Evolutionary conservation across 345 rosid genomes (phyloP).

Genomic region (Lepidium didymum): DNA sequence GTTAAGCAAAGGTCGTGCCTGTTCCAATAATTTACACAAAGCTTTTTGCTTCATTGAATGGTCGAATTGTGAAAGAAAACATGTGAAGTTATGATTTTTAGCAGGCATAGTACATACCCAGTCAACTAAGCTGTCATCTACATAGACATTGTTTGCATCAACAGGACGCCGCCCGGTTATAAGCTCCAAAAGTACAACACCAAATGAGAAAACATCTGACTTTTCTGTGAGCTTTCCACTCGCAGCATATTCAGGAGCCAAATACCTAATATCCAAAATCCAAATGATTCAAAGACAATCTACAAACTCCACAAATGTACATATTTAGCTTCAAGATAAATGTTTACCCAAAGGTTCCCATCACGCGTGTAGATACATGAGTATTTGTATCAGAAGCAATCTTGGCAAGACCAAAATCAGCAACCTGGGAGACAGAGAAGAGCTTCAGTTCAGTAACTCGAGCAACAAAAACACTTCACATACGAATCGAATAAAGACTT

Average conservation of each 20-base stretch:
- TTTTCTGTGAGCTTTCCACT: slow-evolving; percentile 79
- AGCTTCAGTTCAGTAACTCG: slow-evolving; percentile 2
- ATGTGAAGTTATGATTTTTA: neutral
- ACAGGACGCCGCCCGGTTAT: slow-evolving; percentile 75
- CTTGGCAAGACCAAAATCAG: slow-evolving; percentile 96
- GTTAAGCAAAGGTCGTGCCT: slow-evolving; percentile 79
- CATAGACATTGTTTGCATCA: slow-evolving; percentile 43
- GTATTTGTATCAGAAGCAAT: slow-evolving; percentile 68
- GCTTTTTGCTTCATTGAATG: neutral
- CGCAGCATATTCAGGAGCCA: slow-evolving; percentile 91
- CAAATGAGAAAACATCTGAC: slow-evolving; percentile 88
- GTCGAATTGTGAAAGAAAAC: neutral
- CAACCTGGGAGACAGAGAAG: slow-evolving; percentile 10
- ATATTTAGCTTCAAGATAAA: neutral
- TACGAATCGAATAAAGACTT: neutral
- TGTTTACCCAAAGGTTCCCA: slow-evolving; percentile 63
- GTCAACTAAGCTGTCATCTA: slow-evolving; percentile 82
- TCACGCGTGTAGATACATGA: slow-evolving; percentile 89
- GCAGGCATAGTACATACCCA: slow-evolving; percentile 49
- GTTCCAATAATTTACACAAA: slow-evolving; percentile 12
- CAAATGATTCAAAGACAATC: neutral
- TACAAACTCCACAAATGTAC: neutral
- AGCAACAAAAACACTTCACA: neutral
- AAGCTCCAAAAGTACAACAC: slow-evolving; percentile 78
- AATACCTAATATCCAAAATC: slow-evolving; percentile 36